These are phyloP conservation scores for Tinospora cordifolia DNA, from an alignment of 164 flowering plant species.

Conservation along the genomic window DNA sequence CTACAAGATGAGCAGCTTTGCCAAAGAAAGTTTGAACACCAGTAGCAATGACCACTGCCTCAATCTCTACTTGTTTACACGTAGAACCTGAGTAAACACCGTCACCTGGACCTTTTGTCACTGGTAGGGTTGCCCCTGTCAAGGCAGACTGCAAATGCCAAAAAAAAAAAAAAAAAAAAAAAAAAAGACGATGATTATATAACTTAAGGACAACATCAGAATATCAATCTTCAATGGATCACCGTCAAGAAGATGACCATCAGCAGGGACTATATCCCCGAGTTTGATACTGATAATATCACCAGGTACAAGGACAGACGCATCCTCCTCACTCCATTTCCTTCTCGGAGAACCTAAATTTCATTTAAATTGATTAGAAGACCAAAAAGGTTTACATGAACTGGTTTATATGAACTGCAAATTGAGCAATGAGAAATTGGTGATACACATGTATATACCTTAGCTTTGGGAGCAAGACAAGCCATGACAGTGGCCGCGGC, in stretches of 20 bases:
- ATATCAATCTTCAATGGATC: constrained; percentile 72
- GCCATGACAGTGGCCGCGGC: constrained; percentile 97
- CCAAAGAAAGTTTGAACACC: constrained; percentile 93
- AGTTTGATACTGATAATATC: constrained; percentile 73
- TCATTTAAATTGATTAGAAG: not conserved
- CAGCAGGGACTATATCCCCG: constrained; percentile 82
- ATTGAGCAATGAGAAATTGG: too few relatives aligned
- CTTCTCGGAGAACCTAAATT: constrained; percentile 68
- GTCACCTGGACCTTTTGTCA: constrained; percentile 73
- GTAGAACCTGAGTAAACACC: constrained; percentile 83
- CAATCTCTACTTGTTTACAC: constrained; percentile 83
- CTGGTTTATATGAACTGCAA: not conserved
- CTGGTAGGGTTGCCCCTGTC: constrained; percentile 87
- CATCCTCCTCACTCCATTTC: constrained; percentile 74
- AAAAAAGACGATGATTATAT: not conserved
- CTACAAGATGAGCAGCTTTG: constrained; percentile 91
- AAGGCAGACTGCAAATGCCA: constrained; percentile 59
- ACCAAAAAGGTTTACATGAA: not conserved
- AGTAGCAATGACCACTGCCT: constrained; percentile 77
- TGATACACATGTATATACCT: constrained; percentile 30
- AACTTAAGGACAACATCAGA: not conserved
- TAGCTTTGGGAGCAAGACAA: constrained; percentile 78
- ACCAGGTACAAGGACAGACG: constrained; percentile 74
- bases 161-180: not conserved
- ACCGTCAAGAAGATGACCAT: constrained; percentile 74